phyloP scores from a whole-genome alignment of 345 rosid species.

The Gossypium turneri region DNA sequence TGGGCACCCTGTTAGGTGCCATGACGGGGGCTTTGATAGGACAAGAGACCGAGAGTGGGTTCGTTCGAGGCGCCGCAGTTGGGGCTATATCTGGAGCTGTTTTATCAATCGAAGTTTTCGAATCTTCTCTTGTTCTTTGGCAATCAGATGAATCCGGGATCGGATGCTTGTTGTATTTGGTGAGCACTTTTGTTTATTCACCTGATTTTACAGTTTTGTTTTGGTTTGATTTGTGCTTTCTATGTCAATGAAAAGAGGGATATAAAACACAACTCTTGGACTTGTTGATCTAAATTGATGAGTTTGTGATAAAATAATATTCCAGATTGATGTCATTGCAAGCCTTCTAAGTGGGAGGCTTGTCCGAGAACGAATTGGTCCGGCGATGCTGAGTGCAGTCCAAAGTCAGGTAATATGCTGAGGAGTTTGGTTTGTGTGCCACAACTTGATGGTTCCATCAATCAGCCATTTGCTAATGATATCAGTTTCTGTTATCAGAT shows the following conservation, averaged over 20 bases:
- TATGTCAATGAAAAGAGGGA: background rate
- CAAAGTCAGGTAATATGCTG: slow-evolving; percentile 81
- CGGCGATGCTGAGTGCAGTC: slow-evolving; percentile 98
- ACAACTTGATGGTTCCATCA: background rate
- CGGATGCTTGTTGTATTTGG: slow-evolving; percentile 92
- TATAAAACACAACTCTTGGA: too few relatives aligned
- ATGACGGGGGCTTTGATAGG: slow-evolving; percentile 98
- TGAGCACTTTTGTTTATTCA: slow-evolving; percentile 28
- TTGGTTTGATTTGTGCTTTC: background rate
- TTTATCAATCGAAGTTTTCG: slow-evolving; percentile 96
- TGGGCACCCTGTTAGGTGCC: slow-evolving; percentile 95
- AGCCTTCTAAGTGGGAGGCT: slow-evolving; percentile 99
- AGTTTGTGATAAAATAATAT: background rate
- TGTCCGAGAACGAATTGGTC: slow-evolving; percentile 94
- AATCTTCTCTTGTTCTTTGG: slow-evolving; percentile 95
- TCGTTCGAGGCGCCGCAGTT: slow-evolving; percentile 91
- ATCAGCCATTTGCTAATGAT: slow-evolving; percentile 11
- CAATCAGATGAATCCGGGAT: slow-evolving; percentile 88
- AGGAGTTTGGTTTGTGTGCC: background rate
- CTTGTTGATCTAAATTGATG: background rate
- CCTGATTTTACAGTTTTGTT: background rate
- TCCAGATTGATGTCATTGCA: slow-evolving; percentile 92
- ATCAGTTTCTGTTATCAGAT: slow-evolving; percentile 43
- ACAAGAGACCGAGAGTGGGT: slow-evolving; percentile 99
- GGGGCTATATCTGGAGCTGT: slow-evolving; percentile 99